Evolutionary conservation across 192 early-diverging fungal species (phyloP), one percentile per base, ranked within the genome.

Genomic region (Coemansia sp.): DNA sequence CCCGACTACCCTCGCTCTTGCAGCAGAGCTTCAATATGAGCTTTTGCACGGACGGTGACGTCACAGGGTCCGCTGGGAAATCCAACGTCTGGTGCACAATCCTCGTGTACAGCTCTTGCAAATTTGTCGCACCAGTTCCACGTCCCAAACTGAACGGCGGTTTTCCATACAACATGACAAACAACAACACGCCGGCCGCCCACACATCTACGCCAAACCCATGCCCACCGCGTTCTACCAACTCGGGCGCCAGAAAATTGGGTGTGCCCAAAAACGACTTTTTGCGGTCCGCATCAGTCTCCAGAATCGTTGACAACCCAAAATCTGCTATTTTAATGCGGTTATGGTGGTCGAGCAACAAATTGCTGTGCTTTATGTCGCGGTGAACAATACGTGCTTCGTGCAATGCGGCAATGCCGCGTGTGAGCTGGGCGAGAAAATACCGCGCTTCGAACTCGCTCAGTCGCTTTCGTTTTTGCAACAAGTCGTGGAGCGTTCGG

Each of bases 261-360:
- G 96, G 97, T 8, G 97, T 99, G 12, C 97, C 97, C 59, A 95
- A 89, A 64, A 98, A 93, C 2, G 95, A 96, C 90, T 84, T 89
- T 85, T 96, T 98, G 49, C 97, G 84, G 56, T 98, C 97, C 18
- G 84, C 85, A 19, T 89, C 86, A 52, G 86, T 75, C 52, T 88
- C 82, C 18, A 98, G 67, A 23, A 87, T 82, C 2, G 95, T 92
- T 6, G 97, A 94, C 29, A 99, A 68, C 0, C 97, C 97, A 84
- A 99, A 99, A 75, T 99, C 97, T 2, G 92, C 93, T 50, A 99
- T 88, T 66, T 96, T 95, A 57, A 94, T 82, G 47, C 91, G 74
- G 86, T 95, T 89, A 53, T 90, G 79, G 37, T 86, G 65, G 38
- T 88, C 87, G 37, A 99, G 66, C 62, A 99, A 90, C 60, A 99